Percentiles rank a stretch among this genome's conserved stretches.
Evolutionary conservation across 2,329 filamentous ascomycete genomes (phyloP).

Genomic region (Xylariaceae sp.): DNA sequence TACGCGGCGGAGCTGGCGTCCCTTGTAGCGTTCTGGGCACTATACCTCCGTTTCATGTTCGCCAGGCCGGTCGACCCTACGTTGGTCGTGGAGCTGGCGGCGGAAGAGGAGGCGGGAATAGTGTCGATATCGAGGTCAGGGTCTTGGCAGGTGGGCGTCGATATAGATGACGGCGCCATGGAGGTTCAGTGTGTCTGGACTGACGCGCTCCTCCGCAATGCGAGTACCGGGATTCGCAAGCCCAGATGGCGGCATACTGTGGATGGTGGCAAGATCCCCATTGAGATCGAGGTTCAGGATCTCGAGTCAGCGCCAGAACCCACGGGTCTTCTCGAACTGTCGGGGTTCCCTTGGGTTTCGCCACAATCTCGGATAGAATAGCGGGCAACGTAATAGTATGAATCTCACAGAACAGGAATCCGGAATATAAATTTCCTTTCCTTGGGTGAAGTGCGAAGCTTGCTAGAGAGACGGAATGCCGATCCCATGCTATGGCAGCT

Average conservation of each 20-base stretch:
- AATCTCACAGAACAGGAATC: too few species aligned
- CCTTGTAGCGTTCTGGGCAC: not conserved
- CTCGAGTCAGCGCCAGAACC: not conserved
- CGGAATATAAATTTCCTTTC: conserved; percentile 3
- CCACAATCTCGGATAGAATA: not conserved
- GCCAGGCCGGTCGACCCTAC: too few species aligned
- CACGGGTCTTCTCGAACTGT: too few species aligned
- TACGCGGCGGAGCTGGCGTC: not conserved
- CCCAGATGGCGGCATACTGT: not conserved
- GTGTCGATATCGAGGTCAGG: not conserved
- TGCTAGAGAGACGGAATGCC: not conserved
- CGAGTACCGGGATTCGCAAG: not conserved
- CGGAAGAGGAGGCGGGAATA: not conserved
- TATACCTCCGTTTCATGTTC: not conserved
- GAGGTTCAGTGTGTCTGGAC: conserved; percentile 1
- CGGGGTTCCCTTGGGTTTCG: too few species aligned
- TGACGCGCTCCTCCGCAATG: not conserved
- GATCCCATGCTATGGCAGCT: not conserved
- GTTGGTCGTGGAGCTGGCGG: too few species aligned
- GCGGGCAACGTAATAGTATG: conserved; percentile 1
- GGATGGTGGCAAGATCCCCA: not conserved
- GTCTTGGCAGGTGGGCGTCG: not conserved
- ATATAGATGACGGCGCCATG: not conserved
- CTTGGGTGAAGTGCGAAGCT: conserved; percentile 5
- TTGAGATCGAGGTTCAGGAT: not conserved